Evolutionary conservation across 768 basidiomycete species (phyloP).

Genomic region (Rhodotorula kratochvilovae): DNA sequence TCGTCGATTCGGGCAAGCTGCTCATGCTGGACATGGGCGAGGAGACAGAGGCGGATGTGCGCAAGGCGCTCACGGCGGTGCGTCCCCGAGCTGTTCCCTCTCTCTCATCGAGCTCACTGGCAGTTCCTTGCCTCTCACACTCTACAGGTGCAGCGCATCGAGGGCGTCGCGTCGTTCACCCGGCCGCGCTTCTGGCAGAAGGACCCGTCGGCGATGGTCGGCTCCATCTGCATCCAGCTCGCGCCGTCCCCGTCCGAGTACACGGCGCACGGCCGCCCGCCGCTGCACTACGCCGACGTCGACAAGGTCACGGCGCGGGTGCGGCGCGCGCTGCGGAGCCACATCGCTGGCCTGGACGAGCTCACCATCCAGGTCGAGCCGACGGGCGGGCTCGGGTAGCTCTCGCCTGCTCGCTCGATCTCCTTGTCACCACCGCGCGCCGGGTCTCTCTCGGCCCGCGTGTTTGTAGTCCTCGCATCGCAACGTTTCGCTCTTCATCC

Average conservation of each 20-base stretch:
- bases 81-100: background rate
- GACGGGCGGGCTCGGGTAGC: constrained; percentile 10
- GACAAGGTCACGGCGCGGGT: constrained; percentile 74
- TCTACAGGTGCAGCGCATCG: constrained; percentile 63
- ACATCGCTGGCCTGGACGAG: constrained; percentile 78
- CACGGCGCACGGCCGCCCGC: constrained; percentile 53
- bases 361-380: constrained; percentile 80
- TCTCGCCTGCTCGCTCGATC: too few species aligned
- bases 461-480: too few species aligned
- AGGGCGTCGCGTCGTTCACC: constrained; percentile 75
- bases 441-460: too few species aligned
- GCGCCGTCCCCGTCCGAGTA: constrained; percentile 56
- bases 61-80: constrained; percentile 50
- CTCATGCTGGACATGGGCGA: constrained; percentile 77
- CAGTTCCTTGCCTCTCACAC: too few species aligned
- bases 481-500: background rate
- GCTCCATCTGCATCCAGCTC: constrained; percentile 89
- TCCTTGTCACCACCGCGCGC: too few species aligned
- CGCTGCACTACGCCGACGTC: constrained; percentile 57
- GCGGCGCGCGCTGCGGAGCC: constrained; percentile 62
- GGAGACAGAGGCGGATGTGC: constrained; percentile 49
- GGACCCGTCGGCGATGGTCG: constrained; percentile 76
- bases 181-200: constrained; percentile 92
- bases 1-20: constrained; percentile 85
- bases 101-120: background rate